Conservation (phyloP, 345 rosid genomes). For the Adansonia digitata region DNA sequence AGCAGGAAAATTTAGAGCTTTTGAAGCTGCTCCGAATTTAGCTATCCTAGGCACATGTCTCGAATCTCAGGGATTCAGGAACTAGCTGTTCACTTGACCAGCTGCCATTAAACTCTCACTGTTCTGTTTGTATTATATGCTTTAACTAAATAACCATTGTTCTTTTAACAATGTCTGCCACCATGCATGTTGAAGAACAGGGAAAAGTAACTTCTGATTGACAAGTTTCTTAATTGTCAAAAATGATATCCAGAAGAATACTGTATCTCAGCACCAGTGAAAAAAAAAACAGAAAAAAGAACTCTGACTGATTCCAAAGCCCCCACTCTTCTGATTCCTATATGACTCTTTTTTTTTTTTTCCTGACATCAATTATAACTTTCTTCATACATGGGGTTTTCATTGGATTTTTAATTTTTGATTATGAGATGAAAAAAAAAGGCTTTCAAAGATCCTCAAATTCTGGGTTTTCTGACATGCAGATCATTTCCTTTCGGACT, state of each 20-base stretch:
- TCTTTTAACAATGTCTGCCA: not conserved
- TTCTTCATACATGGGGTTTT: not conserved
- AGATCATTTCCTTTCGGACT: not conserved
- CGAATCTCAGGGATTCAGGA: too few relatives aligned
- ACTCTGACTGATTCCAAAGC: constrained; percentile 3
- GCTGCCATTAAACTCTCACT: too few relatives aligned
- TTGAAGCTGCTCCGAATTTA: too few relatives aligned
- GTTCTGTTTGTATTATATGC: too few relatives aligned
- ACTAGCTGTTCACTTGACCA: too few relatives aligned
- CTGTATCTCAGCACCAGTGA: constrained; percentile 1
- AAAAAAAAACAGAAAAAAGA: not conserved
- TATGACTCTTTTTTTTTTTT: not conserved
- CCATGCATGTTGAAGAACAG: not conserved
- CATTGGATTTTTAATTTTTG: not conserved
- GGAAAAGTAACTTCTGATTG: not conserved
- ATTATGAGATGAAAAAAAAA: not conserved
- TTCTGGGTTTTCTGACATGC: constrained; percentile 5
- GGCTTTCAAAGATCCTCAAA: not conserved
- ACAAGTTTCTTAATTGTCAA: not conserved
- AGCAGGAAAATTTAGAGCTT: too few relatives aligned
- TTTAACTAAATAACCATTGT: too few relatives aligned
- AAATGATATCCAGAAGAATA: not conserved
- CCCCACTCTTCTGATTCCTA: not conserved
- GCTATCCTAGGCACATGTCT: too few relatives aligned
- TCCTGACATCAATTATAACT: constrained; percentile 2